Evolutionary conservation across 1,284 basidiomycete species (phyloP).

Genomic region (Ustanciosporium gigantosporum): DNA sequence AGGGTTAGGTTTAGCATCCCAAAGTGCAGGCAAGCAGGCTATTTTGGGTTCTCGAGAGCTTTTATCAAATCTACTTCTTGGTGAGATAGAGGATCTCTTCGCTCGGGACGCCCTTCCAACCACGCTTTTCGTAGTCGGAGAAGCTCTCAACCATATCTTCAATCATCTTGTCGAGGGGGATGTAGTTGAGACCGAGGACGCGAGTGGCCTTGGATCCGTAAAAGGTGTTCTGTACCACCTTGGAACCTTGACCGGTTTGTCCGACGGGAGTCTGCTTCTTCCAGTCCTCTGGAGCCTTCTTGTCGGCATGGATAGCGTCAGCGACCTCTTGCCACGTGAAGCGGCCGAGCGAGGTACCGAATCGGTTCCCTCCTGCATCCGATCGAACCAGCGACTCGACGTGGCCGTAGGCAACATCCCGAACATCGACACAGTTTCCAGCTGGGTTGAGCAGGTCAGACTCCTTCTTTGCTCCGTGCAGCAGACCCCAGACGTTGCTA

Average conservation of each 20-base stretch:
- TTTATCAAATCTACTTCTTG: constrained; percentile 13
- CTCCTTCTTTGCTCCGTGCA: constrained; percentile 62
- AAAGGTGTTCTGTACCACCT: constrained; percentile 45
- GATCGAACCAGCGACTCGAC: constrained; percentile 66
- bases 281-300: constrained; percentile 34
- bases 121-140: constrained; percentile 44
- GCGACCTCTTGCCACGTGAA: constrained; percentile 43
- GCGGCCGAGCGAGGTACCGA: constrained; percentile 49
- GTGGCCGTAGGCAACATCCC: constrained; percentile 70
- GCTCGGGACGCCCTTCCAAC: constrained; percentile 42
- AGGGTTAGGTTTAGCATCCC: no score
- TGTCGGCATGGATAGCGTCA: constrained; percentile 43
- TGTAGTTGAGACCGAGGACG: constrained; percentile 65
- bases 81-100: constrained; percentile 21
- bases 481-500: constrained; percentile 61
- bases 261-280: constrained; percentile 49
- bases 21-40: no score
- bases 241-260: constrained; percentile 26
- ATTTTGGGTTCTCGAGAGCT: no score
- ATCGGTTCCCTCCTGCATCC: constrained; percentile 70
- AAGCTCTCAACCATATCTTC: constrained; percentile 37
- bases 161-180: constrained; percentile 62
- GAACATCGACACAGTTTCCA: constrained; percentile 68
- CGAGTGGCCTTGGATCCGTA: constrained; percentile 62
- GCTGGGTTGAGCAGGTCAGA: constrained; percentile 39